Base-by-base conservation (phyloP, 352 stramenopile genomes). In the Aphanomyces stellatus region DNA sequence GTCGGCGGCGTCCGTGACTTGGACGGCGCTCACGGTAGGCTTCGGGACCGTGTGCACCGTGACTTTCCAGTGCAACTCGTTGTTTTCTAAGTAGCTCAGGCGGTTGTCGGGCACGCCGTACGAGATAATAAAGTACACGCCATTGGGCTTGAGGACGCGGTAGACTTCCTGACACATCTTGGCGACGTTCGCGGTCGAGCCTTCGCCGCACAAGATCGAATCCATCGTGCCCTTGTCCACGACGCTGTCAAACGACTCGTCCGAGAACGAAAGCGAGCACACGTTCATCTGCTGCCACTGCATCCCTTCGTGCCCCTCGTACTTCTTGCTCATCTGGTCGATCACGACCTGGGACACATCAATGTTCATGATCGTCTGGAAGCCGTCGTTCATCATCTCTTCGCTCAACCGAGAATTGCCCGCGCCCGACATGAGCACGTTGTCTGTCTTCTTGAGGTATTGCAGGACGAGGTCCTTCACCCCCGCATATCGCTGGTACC, bases 221-320 rank as follows among this genome's bases (percentile, higher is more conserved):
- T 98, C 95, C 77, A 98, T 90, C 27, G 91, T 98, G 67, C 88
- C 95, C 70, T 98, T 98, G 75, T 97, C 95, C 41, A 98, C 78
- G 19, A 98, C 91, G 4, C 88, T 81, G 75, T 98, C 91, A 70
- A 96, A 98, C 48, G 88, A 91, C 68, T 98, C 90, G 72, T 98
- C 94, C 2, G 87, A 85, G 74, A 98, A 98, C 63, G 98, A 92
- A 19, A 98, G 76, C 60, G 84, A 85, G 65, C 81, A 96, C 48
- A 94, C 88, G 74, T 98, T 98, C 95, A 98, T 98, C 74, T 89
- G 88, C 72, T 97, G 88, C 92, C 92, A 98, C 65, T 88, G 82
- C 27, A 98, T 74, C 57, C 86, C 80, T 69, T 96, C 86, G 59
- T 92, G 96, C 68, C 98, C 94, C 71, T 95, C 85, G 76, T 97